Percentiles rank a stretch among this genome's conserved stretches.
phyloP scores from a whole-genome alignment of 345 rosid species.

The Viola odorata region DNA sequence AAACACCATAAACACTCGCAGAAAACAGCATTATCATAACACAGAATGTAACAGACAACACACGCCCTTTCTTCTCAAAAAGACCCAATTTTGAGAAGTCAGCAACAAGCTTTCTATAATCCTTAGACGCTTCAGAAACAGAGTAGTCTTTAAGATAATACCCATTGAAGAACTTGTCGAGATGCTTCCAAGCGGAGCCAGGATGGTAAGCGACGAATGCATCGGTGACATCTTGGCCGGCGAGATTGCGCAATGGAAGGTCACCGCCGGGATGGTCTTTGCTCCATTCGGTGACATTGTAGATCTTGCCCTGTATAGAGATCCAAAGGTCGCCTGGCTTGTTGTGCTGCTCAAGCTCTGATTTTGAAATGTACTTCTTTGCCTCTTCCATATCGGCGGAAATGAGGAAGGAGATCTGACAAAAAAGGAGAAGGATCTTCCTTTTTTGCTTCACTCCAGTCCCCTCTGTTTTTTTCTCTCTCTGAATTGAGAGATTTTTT shows the following conservation, averaged over 20 bases:
- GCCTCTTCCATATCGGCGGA: conserved; percentile 24
- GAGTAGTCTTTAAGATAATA: conserved; percentile 35
- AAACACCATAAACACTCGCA: conserved; percentile 32
- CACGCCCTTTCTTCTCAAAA: conserved; percentile 42
- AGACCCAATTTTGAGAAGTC: conserved; percentile 47
- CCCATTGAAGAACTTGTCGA: conserved; percentile 45
- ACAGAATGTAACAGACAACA: conserved; percentile 15
- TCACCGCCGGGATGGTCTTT: conserved; percentile 45
- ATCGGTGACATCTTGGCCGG: conserved; percentile 50
- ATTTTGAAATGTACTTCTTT: conserved; percentile 29
- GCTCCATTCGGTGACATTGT: conserved; percentile 42
- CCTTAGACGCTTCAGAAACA: conserved; percentile 42
- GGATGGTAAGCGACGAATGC: conserved; percentile 55
- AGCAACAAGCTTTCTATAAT: conserved; percentile 34
- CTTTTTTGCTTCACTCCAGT: background rate
- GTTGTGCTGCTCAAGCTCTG: conserved; percentile 37
- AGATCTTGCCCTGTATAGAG: conserved; percentile 50
- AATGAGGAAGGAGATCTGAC: background rate
- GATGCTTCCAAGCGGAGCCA: conserved; percentile 40
- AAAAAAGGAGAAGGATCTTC: background rate
- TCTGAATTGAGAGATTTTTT: no score
- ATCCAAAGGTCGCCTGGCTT: conserved; percentile 47
- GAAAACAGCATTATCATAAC: conserved; percentile 25
- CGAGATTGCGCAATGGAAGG: conserved; percentile 36
- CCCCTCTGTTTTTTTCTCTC: no score